Conservation (phyloP, 352 stramenopile species). For the Blastocystis sp. region DNA sequence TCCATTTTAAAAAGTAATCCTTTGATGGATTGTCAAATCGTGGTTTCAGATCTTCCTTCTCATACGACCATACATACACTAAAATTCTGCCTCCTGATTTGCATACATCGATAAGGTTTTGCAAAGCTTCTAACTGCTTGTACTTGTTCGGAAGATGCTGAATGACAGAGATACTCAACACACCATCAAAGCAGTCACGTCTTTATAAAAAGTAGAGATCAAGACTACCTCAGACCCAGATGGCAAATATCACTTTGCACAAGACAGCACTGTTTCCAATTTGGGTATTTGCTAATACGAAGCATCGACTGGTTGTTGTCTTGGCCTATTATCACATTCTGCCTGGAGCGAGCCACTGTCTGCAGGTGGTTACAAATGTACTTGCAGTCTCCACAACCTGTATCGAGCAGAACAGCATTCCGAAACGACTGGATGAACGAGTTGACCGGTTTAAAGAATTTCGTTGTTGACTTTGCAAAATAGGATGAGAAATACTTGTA, state of each 20-base stretch:
- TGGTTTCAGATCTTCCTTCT: neutral
- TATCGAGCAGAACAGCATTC: constrained; percentile 1
- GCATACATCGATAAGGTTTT: neutral
- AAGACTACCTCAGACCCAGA: neutral
- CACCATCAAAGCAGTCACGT: neutral
- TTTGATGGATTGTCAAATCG: neutral
- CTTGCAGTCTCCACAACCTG: constrained; percentile 43
- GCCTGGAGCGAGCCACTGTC: neutral
- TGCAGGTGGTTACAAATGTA: constrained; percentile 3
- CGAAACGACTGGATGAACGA: constrained; percentile 19
- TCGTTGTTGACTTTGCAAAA: constrained; percentile 5
- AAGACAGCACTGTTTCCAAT: neutral
- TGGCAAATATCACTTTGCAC: constrained; percentile 6
- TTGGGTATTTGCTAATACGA: neutral
- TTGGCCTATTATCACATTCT: constrained; percentile 8
- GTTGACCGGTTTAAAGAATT: constrained; percentile 54
- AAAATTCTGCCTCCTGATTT: constrained; percentile 3
- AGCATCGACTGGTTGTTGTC: constrained; percentile 26
- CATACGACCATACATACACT: constrained; percentile 45
- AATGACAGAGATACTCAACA: constrained; percentile 31
- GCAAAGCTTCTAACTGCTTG: constrained; percentile 18
- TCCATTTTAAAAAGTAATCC: constrained; percentile 9
- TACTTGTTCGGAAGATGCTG: constrained; percentile 40
- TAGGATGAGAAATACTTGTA: neutral
- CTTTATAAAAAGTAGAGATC: neutral